These are phyloP conservation scores for Ganoderma resinaceum DNA, from an alignment of 1,284 basidiomycete genomes.

Conservation along the genomic window DNA sequence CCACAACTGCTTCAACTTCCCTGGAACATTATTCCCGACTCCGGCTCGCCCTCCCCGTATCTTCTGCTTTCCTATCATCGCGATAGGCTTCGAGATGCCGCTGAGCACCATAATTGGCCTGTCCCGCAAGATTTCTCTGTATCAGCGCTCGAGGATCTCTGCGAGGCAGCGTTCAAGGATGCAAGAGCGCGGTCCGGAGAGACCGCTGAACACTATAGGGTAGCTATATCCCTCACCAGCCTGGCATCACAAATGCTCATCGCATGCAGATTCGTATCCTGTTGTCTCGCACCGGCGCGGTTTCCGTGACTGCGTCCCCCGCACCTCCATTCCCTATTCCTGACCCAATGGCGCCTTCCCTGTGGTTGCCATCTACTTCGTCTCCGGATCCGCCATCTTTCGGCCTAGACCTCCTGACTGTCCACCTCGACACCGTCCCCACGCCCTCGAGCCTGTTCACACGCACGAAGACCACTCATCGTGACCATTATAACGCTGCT, in stretches of 20 bases:
- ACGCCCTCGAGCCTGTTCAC: constrained; percentile 65
- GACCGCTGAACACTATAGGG: constrained; percentile 5
- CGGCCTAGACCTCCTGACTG: constrained; percentile 38
- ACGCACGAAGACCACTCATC: constrained; percentile 71
- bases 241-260: constrained; percentile 7
- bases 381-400: constrained; percentile 10
- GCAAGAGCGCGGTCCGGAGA: constrained; percentile 45
- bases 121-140: constrained; percentile 42
- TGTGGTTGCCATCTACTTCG: constrained; percentile 25
- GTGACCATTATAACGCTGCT: constrained; percentile 65
- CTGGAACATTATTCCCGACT: constrained; percentile 65
- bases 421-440: constrained; percentile 61
- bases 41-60: constrained; percentile 55
- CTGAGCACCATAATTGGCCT: constrained; percentile 57
- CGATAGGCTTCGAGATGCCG: constrained; percentile 61
- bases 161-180: constrained; percentile 22
- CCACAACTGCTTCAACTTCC: constrained; percentile 46
- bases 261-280: constrained; percentile 61
- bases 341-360: constrained; percentile 41
- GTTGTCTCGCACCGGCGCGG: constrained; percentile 51
- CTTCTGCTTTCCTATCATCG: constrained; percentile 65
- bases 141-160: constrained; percentile 13
- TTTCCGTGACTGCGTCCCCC: constrained; percentile 52
- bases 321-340: constrained; percentile 44
- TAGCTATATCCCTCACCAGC: background rate